Percentiles rank a stretch among this genome's conserved stretches.
These are phyloP conservation scores for Quercus lobata DNA, from an alignment of 331 rosid species.

Conservation along the genomic window DNA sequence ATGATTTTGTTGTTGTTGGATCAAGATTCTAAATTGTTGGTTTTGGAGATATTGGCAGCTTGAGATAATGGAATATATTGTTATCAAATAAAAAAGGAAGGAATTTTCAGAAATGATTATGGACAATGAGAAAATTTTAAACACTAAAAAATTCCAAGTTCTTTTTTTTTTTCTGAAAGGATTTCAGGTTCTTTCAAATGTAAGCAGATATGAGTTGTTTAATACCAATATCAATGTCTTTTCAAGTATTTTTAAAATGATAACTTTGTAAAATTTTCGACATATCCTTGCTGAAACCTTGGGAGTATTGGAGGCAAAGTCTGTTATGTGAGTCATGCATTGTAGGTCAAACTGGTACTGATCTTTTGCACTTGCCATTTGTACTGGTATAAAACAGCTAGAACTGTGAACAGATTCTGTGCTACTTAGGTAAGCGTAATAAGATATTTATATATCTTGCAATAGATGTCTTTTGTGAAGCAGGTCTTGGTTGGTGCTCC, in stretches of 20 bases:
- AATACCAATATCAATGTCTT: not conserved
- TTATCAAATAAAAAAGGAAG: not conserved
- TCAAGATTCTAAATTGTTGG: not conserved
- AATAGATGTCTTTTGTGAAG: not conserved
- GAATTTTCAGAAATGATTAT: not conserved
- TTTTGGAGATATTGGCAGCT: not conserved
- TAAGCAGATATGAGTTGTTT: not conserved
- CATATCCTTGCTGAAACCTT: not conserved
- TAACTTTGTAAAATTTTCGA: not conserved
- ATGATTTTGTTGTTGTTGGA: not conserved
- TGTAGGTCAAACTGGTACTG: not conserved
- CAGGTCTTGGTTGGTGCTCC: not conserved
- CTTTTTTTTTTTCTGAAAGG: too few species aligned
- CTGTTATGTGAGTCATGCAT: not conserved
- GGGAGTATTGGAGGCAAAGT: too few species aligned
- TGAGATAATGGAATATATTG: not conserved
- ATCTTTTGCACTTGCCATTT: not conserved
- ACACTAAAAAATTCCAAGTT: not conserved
- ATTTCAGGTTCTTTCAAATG: not conserved
- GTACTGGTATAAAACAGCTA: not conserved
- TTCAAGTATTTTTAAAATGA: not conserved
- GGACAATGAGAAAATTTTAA: not conserved
- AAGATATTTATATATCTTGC: not conserved
- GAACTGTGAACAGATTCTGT: not conserved
- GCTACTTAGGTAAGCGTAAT: not conserved